phyloP scores from a whole-genome alignment of 2,329 filamentous ascomycete genomes.

The Bipolaris sorokiniana region DNA sequence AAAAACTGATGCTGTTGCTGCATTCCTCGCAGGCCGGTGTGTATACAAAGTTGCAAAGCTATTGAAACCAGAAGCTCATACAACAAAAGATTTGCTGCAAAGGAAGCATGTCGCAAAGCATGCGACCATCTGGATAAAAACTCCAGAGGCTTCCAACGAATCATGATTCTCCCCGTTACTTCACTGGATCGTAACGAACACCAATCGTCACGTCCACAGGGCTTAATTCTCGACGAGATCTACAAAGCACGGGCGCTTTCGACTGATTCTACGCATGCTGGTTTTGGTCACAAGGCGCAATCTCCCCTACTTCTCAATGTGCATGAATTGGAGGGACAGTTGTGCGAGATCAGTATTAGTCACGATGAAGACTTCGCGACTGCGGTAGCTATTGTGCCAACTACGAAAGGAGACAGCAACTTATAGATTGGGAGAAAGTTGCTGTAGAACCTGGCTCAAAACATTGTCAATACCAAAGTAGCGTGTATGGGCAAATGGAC shows the following conservation, averaged over 20 bases:
- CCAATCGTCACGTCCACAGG: conserved; percentile 31
- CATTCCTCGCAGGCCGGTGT: conserved; percentile 48
- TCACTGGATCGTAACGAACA: conserved; percentile 3
- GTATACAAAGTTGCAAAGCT: conserved; percentile 5
- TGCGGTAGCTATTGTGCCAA: conserved; percentile 67
- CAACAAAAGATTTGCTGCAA: conserved; percentile 55
- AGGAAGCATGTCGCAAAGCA: conserved; percentile 59
- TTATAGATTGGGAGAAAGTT: neutral
- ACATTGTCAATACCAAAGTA: neutral
- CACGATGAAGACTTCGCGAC: conserved; percentile 86
- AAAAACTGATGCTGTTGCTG: conserved; percentile 26
- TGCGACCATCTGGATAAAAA: conserved; percentile 33
- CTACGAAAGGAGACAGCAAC: conserved; percentile 1
- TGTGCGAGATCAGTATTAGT: conserved; percentile 78
- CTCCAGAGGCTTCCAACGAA: conserved; percentile 41
- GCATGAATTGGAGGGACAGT: conserved; percentile 49
- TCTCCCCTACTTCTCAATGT: conserved; percentile 10
- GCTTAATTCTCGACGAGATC: conserved; percentile 33
- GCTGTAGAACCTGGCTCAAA: no score
- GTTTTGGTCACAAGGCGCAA: conserved; percentile 6
- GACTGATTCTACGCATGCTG: neutral
- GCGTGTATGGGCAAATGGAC: neutral
- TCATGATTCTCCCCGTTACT: conserved; percentile 47
- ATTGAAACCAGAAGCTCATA: conserved; percentile 9
- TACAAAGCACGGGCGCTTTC: neutral